phyloP scores from a whole-genome alignment of 1,284 basidiomycete genomes.

The Hemileccinum hortonii region DNA sequence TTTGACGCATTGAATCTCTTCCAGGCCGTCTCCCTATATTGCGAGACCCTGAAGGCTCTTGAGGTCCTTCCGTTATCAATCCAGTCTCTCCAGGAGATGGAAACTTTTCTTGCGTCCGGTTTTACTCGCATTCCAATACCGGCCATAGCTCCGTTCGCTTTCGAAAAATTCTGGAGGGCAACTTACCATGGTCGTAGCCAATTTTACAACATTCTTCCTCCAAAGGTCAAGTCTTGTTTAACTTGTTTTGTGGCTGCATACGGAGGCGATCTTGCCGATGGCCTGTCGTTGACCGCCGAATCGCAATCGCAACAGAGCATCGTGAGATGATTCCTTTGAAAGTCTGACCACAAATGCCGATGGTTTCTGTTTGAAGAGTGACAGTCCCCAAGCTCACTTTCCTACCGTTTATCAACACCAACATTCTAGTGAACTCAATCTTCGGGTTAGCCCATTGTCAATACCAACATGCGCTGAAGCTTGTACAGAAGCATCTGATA shows the following conservation, averaged over 20 bases:
- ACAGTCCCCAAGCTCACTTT: conserved; percentile 5
- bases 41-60: conserved; percentile 40
- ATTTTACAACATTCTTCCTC: conserved; percentile 37
- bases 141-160: conserved; percentile 48
- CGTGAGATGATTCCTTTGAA: conserved; percentile 22
- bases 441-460: not conserved
- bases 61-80: conserved; percentile 37
- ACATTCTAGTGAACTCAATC: not conserved
- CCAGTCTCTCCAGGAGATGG: conserved; percentile 38
- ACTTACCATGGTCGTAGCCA: conserved; percentile 44
- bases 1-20: conserved; percentile 2
- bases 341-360: conserved; percentile 9
- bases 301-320: conserved; percentile 43
- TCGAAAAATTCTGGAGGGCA: conserved; percentile 49
- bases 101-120: conserved; percentile 46
- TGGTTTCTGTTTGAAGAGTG: conserved; percentile 17
- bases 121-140: conserved; percentile 48
- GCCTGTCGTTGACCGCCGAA: conserved; percentile 35
- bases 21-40: conserved; percentile 50
- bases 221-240: conserved; percentile 39
- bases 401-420: not conserved
- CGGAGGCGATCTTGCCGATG: conserved; percentile 43
- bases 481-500: not conserved
- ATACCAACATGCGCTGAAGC: not conserved
- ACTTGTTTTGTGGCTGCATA: conserved; percentile 40